Evolutionary conservation across 768 basidiomycete species (phyloP).

Genomic region (Macrolepiota albuminosa): DNA sequence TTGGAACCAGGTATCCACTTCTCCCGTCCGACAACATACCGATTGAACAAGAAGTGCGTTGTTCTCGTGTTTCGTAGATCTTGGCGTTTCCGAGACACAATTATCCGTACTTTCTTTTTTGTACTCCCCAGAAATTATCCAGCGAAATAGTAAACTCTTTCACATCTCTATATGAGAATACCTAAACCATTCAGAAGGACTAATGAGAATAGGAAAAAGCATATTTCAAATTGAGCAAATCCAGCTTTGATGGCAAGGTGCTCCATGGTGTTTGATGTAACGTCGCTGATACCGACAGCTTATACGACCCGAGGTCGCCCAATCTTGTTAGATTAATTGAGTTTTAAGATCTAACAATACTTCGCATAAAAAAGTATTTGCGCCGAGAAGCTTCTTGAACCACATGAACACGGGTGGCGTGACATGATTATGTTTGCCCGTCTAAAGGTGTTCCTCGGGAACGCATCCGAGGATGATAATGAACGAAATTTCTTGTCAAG

Average conservation of each 20-base stretch:
- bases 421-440: background rate
- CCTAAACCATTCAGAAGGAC: background rate
- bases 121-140: background rate
- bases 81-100: background rate
- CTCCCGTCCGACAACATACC: background rate
- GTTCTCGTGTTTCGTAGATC: background rate
- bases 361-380: no score
- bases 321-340: background rate
- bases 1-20: background rate
- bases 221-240: background rate
- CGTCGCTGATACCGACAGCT: background rate
- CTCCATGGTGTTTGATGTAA: background rate
- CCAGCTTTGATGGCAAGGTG: background rate
- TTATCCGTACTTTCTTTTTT: background rate
- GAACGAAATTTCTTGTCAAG: background rate
- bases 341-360: background rate
- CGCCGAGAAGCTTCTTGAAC: background rate
- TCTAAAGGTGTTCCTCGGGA: background rate
- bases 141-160: background rate
- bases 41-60: background rate
- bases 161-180: background rate
- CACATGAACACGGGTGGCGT: constrained; percentile 1
- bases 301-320: background rate
- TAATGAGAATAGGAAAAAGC: no score
- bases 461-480: background rate